Conservation (phyloP, 108 stramenopile species). For the Skeletonema tropicum region DNA sequence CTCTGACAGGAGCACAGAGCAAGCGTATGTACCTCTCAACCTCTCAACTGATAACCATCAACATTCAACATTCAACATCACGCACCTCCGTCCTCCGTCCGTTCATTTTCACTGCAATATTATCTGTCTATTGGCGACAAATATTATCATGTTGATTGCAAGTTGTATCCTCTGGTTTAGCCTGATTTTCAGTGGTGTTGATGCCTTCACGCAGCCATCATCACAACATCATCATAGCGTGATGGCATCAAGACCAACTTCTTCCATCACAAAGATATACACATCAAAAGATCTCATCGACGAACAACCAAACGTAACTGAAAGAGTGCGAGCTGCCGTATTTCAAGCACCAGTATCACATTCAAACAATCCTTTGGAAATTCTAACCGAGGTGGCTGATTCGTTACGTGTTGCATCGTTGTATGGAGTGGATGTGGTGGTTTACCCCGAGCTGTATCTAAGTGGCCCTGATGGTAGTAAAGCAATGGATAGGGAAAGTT, state of each 20-base stretch:
- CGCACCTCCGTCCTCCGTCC: no score
- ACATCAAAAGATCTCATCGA: not conserved
- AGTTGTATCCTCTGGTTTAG: not conserved
- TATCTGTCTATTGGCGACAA: no score
- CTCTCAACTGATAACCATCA: no score
- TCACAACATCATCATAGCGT: not conserved
- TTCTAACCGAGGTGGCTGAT: not conserved
- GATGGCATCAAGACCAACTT: not conserved
- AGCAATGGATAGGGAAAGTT: not conserved
- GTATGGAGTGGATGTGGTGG: not conserved
- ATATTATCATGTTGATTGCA: not conserved
- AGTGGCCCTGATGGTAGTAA: not conserved
- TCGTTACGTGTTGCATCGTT: not conserved
- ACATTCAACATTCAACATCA: no score
- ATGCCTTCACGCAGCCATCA: constrained; percentile 1
- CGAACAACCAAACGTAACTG: not conserved
- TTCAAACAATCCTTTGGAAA: not conserved
- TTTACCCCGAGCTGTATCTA: not conserved
- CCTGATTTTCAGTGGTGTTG: not conserved
- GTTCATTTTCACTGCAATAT: no score
- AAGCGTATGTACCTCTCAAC: no score
- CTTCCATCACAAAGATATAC: not conserved
- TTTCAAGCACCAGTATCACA: not conserved
- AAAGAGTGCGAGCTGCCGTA: not conserved
- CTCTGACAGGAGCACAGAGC: no score